Percentiles rank a stretch among this genome's conserved stretches.
These are phyloP conservation scores for Leccinum imitatum DNA, from an alignment of 768 basidiomycete genomes.

Conservation along the genomic window DNA sequence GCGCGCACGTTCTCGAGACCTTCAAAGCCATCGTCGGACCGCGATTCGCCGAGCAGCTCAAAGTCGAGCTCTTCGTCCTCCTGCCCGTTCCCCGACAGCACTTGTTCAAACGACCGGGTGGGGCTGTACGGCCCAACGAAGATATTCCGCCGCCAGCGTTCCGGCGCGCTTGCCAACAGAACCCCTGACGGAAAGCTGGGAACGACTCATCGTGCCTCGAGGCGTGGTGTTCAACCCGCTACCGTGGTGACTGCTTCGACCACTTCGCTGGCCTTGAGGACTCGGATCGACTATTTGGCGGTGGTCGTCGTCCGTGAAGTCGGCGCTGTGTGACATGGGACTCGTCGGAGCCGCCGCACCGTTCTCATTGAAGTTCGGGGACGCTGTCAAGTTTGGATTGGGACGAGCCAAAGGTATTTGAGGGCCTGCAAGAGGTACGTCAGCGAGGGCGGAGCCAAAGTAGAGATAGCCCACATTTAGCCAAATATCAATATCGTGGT, in stretches of 20 bases:
- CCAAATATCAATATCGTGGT: slow-evolving; percentile 87
- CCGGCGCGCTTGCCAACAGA: slow-evolving; percentile 84
- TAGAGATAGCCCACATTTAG: slow-evolving; percentile 59
- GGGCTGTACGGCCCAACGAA: slow-evolving; percentile 72
- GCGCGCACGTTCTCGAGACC: slow-evolving; percentile 94
- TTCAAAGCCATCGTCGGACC: slow-evolving; percentile 81
- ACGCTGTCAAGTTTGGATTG: slow-evolving; percentile 25
- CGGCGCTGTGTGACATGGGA: slow-evolving; percentile 44
- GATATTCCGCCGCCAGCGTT: slow-evolving; percentile 89
- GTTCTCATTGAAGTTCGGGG: slow-evolving; percentile 32
- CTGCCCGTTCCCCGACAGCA: slow-evolving; percentile 31
- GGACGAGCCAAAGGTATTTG: slow-evolving; percentile 88
- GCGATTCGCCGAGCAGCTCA: slow-evolving; percentile 73
- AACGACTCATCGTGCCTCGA: slow-evolving; percentile 74
- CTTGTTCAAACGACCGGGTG: slow-evolving; percentile 63
- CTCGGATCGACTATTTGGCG: slow-evolving; percentile 50
- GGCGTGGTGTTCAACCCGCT: slow-evolving; percentile 76
- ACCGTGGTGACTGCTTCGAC: slow-evolving; percentile 54
- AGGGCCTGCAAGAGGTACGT: slow-evolving; percentile 61
- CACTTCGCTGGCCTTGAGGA: slow-evolving; percentile 74
- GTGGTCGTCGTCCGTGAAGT: slow-evolving; percentile 52
- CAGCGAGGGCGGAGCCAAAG: slow-evolving; percentile 11
- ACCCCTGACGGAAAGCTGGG: slow-evolving; percentile 68
- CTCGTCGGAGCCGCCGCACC: slow-evolving; percentile 44
- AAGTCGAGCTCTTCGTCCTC: slow-evolving; percentile 75